These are phyloP conservation scores for Neurospora sublineolata DNA, from an alignment of 495 filamentous ascomycete genomes.

Conservation along the genomic window DNA sequence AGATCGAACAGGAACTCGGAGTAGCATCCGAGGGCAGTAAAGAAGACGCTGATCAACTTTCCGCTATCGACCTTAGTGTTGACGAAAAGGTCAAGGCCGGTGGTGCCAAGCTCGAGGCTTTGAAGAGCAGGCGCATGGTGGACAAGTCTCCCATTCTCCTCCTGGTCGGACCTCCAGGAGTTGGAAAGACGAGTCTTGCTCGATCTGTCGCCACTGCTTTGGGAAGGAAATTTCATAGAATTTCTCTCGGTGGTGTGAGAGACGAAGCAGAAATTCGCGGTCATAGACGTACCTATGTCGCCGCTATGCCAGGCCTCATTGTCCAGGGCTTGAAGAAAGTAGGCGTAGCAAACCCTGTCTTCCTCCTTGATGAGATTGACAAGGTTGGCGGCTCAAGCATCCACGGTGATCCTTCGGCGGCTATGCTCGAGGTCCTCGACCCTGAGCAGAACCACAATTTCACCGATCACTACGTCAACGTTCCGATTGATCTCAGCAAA, in stretches of 20 bases:
- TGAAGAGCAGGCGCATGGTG: constrained; percentile 64
- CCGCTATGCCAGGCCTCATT: constrained; percentile 93
- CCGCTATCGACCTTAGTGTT: constrained; percentile 14
- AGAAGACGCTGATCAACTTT: constrained; percentile 3
- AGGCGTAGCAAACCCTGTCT: constrained; percentile 90
- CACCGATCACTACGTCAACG: constrained; percentile 91
- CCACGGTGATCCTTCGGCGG: constrained; percentile 95
- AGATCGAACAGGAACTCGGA: constrained; percentile 48
- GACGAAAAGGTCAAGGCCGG: constrained; percentile 36
- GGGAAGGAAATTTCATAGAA: constrained; percentile 91
- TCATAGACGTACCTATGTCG: constrained; percentile 93
- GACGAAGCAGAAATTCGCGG: constrained; percentile 97
- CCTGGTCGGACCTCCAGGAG: constrained; percentile 87
- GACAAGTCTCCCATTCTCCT: constrained; percentile 96
- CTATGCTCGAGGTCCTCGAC: constrained; percentile 96
- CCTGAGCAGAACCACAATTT: constrained; percentile 96
- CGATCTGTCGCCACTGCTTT: constrained; percentile 84
- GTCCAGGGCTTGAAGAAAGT: constrained; percentile 94
- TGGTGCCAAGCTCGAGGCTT: constrained; percentile 50
- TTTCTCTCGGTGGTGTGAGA: constrained; percentile 89
- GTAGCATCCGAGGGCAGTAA: constrained; percentile 18
- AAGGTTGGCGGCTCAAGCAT: constrained; percentile 88
- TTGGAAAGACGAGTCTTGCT: constrained; percentile 94
- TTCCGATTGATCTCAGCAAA: constrained; percentile 91
- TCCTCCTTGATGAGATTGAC: constrained; percentile 96